Conservation (phyloP, 1,139 yeast genomes). For the Saccharomyces hybrid region DNA sequence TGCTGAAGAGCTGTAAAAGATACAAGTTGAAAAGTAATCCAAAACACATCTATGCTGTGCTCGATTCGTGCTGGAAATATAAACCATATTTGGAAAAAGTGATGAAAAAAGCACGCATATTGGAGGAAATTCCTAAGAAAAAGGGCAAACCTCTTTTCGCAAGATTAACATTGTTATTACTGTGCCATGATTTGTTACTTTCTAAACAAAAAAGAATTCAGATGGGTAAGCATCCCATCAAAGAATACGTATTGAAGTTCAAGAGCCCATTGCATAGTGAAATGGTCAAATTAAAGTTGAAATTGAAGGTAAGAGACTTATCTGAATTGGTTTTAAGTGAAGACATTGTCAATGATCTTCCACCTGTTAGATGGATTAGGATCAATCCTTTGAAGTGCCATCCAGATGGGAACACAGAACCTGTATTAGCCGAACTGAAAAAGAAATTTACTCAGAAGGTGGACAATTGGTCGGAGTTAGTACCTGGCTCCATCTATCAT, state of each 20-base stretch:
- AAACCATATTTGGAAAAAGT: slow-evolving; percentile 53
- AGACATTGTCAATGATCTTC: slow-evolving; percentile 42
- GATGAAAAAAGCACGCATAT: slow-evolving; percentile 56
- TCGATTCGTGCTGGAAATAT: slow-evolving; percentile 66
- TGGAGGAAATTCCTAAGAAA: slow-evolving; percentile 40
- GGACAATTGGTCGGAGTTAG: slow-evolving; percentile 42
- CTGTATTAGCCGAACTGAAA: slow-evolving; percentile 38
- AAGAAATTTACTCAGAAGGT: slow-evolving; percentile 28
- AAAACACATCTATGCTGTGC: slow-evolving; percentile 77
- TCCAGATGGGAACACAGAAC: slow-evolving; percentile 26
- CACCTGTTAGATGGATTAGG: slow-evolving; percentile 88
- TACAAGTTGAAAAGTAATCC: slow-evolving; percentile 52
- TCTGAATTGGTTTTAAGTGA: slow-evolving; percentile 33
- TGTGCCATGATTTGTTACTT: slow-evolving; percentile 76
- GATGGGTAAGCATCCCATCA: slow-evolving; percentile 81
- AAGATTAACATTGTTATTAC: slow-evolving; percentile 35
- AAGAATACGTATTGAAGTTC: slow-evolving; percentile 69
- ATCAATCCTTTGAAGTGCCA: slow-evolving; percentile 51
- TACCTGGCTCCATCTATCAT: slow-evolving; percentile 55
- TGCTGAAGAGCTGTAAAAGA: slow-evolving; percentile 48
- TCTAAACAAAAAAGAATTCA: slow-evolving; percentile 75
- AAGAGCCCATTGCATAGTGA: slow-evolving; percentile 80
- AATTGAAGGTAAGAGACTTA: slow-evolving; percentile 39
- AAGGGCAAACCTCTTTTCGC: slow-evolving; percentile 29
- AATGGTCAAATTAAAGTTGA: slow-evolving; percentile 60